A percentile compares a stretch with the other conserved stretches of the same genome.
Conservation (phyloP, 805 yeast species). For the Metschnikowia continentalis region DNA sequence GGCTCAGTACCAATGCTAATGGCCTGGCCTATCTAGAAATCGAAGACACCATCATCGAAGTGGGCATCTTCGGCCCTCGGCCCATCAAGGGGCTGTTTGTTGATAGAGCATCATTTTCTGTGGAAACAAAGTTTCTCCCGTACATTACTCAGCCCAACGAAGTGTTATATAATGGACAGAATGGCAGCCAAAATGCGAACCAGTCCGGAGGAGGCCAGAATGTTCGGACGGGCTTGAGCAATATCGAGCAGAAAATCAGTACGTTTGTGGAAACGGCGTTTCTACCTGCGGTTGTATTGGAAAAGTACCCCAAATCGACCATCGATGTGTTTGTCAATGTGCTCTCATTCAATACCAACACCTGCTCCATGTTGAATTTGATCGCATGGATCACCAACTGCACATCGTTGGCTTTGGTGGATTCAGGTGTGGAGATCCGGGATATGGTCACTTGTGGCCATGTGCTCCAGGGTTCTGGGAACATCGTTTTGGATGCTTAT, state of each 20-base stretch:
- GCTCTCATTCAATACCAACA: slow-evolving; percentile 40
- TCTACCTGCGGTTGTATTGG: slow-evolving; percentile 51
- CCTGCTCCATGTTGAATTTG: slow-evolving; percentile 32
- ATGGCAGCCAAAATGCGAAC: not conserved
- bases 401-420: slow-evolving; percentile 70
- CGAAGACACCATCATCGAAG: slow-evolving; percentile 57
- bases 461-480: slow-evolving; percentile 19
- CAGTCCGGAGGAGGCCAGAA: slow-evolving; percentile 23
- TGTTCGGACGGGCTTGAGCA: slow-evolving; percentile 29
- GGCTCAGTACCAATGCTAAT: slow-evolving; percentile 63
- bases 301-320: slow-evolving; percentile 84
- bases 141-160: slow-evolving; percentile 41
- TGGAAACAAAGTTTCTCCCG: slow-evolving; percentile 53
- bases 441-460: slow-evolving; percentile 73
- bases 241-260: slow-evolving; percentile 45
- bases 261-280: slow-evolving; percentile 50
- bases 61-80: slow-evolving; percentile 82
- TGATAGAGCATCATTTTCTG: slow-evolving; percentile 61
- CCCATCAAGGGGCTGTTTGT: slow-evolving; percentile 75
- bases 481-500: slow-evolving; percentile 7
- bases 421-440: slow-evolving; percentile 76
- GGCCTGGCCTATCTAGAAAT: slow-evolving; percentile 82
- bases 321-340: slow-evolving; percentile 74
- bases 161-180: slow-evolving; percentile 21
- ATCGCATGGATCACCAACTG: slow-evolving; percentile 55